Evolutionary conservation across 1,284 basidiomycete species (phyloP).

Genomic region (Apiotrichum siamense): DNA sequence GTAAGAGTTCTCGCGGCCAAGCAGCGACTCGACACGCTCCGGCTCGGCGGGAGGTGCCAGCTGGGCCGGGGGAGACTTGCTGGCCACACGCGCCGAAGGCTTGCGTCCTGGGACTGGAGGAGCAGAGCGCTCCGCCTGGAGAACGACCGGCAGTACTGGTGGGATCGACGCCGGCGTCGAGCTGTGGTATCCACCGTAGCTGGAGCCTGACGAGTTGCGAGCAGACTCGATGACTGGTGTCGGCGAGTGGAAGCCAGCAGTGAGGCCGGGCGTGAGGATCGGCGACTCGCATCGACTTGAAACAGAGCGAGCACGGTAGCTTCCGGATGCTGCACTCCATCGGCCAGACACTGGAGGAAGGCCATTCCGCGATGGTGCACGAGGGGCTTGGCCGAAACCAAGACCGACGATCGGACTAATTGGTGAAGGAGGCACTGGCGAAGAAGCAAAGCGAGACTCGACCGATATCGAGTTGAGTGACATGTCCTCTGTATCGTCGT

Average conservation of each 20-base stretch:
- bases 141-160: background rate
- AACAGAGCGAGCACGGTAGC: conserved; percentile 12
- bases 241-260: conserved; percentile 14
- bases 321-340: conserved; percentile 14
- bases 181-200: background rate
- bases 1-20: conserved; percentile 42
- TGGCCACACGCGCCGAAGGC: background rate
- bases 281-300: conserved; percentile 18
- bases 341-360: conserved; percentile 19
- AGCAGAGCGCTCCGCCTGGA: conserved; percentile 11
- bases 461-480: conserved; percentile 36
- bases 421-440: conserved; percentile 12
- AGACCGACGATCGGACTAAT: conserved; percentile 17
- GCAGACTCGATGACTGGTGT: background rate
- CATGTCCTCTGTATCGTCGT: conserved; percentile 47
- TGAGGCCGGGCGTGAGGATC: conserved; percentile 21
- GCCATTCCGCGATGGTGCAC: conserved; percentile 11
- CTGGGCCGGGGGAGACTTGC: conserved; percentile 14
- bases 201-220: background rate
- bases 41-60: conserved; percentile 15
- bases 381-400: conserved; percentile 8
- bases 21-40: conserved; percentile 20
- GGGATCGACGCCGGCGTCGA: background rate
- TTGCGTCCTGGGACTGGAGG: background rate
- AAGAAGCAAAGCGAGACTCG: conserved; percentile 7